Conservation (phyloP, 306 rosid genomes). For the Trichosanthes cucumerina region DNA sequence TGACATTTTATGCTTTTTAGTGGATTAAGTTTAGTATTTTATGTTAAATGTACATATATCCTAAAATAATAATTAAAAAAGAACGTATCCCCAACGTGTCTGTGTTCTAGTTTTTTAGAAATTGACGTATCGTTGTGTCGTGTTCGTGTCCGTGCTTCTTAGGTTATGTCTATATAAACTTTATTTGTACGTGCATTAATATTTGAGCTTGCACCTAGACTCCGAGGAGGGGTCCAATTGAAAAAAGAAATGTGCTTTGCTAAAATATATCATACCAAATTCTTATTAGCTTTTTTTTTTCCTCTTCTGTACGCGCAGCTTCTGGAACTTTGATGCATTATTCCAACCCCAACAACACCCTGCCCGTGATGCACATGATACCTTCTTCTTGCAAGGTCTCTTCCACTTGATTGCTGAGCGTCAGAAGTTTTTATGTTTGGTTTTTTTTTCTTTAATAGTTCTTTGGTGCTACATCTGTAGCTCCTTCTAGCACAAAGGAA, state of each 20-base stretch:
- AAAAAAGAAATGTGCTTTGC: background rate
- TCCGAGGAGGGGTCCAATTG: background rate
- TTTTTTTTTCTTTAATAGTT: conserved; percentile 14
- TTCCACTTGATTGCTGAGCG: background rate
- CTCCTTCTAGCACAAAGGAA: conserved; percentile 63
- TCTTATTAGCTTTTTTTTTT: background rate
- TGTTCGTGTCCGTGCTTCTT: too few species aligned
- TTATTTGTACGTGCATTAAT: background rate
- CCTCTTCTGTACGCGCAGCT: conserved; percentile 38
- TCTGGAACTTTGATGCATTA: conserved; percentile 90
- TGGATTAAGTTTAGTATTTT: too few species aligned
- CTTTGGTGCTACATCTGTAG: conserved; percentile 29
- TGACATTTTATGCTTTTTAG: too few species aligned
- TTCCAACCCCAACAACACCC: conserved; percentile 99
- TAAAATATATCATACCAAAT: background rate
- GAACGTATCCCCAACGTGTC: too few species aligned
- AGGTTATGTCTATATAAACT: background rate
- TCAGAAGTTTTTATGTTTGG: conserved; percentile 11
- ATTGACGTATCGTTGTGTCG: too few species aligned
- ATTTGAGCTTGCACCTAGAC: background rate
- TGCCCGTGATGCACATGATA: conserved; percentile 96
- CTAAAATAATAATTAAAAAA: too few species aligned
- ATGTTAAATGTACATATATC: too few species aligned
- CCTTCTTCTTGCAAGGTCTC: conserved; percentile 67
- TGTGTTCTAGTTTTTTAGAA: too few species aligned